Base-by-base conservation (phyloP, 345 rosid genomes). In the Euphorbia lathyris region DNA sequence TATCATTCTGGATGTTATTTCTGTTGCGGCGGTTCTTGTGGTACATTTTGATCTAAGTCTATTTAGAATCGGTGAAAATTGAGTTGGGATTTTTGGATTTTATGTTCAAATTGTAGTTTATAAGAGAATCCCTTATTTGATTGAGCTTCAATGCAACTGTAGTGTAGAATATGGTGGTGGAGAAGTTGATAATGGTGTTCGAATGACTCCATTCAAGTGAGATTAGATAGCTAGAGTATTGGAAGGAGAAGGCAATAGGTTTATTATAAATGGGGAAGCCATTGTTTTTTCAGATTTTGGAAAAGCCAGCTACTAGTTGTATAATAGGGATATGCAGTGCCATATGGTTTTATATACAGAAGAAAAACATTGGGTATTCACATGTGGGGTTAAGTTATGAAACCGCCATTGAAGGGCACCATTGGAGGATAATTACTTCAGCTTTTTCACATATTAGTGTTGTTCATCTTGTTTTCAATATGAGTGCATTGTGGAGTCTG, bases 401-500 rank as follows among this genome's bases (percentile, higher is more conserved):
- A 66, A 83, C 84, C 27, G 92, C 96, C 0, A 0, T 84, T 0
- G 90, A 92, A 75, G 99, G 99, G 47, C 96, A 95, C 43, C 82
- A 87, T 74, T 95, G 99, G 99, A 83, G 99, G 80, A 81, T 95
- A 67, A 88, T 95, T 13, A 90, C 99, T n/a, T 92, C 96, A 2
- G 97, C 99, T 0, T 88, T 95, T 69, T 95, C 99, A 0, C 99
- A 92, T 68, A 90, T 95, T 10, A 95, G 97, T 68, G 84, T 92
- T 29, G 56, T 95, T 78, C 99, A 95, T 83, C 97, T 95, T 48
- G 96, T 88, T 26, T 95, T 95, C 64, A 95, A 95, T 75, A 92
- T 95, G 99, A 92, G 97, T 69, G 99, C 99, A 26, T 81, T 95
- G 5, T 95, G 99, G 99, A 95, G 99, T 84, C 89, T 95, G 27